Evolutionary conservation across 2,329 filamentous ascomycete genomes (phyloP).

Genomic region (Penicillium expansum): DNA sequence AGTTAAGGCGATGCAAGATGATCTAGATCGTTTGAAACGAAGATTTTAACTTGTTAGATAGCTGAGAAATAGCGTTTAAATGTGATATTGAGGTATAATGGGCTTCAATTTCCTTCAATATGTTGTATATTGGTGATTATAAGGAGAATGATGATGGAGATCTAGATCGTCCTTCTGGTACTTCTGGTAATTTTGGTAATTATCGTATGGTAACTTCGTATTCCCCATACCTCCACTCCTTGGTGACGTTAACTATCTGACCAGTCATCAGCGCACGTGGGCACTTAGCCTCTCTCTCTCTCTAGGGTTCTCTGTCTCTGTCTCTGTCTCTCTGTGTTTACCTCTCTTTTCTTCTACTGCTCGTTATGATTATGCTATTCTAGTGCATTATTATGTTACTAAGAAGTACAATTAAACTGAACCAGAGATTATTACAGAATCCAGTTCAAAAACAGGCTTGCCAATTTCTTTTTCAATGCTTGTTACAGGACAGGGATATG

Average conservation of each 20-base stretch:
- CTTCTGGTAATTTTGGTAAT: background rate
- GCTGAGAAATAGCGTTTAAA: background rate
- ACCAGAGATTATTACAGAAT: background rate
- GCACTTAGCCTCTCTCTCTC: background rate
- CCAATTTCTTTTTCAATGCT: background rate
- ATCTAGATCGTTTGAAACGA: background rate
- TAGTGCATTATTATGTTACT: too few species aligned
- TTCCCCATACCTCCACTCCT: background rate
- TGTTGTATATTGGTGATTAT: background rate
- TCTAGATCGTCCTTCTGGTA: background rate
- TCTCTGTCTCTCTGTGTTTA: too few species aligned
- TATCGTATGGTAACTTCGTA: conserved; percentile 1
- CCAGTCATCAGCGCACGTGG: conserved; percentile 11
- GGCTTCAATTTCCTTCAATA: background rate
- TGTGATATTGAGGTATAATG: background rate
- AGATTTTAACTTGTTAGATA: accelerated
- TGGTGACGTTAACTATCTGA: background rate
- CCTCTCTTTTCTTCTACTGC: too few species aligned
- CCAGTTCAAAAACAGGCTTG: background rate
- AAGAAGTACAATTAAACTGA: background rate
- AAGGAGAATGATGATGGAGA: background rate
- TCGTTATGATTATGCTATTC: too few species aligned
- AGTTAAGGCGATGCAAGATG: background rate
- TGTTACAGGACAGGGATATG: background rate
- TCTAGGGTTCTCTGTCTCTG: background rate